Evolutionary conservation across 495 filamentous ascomycete species (phyloP).

Genomic region (Trichoderma asperelloides): DNA sequence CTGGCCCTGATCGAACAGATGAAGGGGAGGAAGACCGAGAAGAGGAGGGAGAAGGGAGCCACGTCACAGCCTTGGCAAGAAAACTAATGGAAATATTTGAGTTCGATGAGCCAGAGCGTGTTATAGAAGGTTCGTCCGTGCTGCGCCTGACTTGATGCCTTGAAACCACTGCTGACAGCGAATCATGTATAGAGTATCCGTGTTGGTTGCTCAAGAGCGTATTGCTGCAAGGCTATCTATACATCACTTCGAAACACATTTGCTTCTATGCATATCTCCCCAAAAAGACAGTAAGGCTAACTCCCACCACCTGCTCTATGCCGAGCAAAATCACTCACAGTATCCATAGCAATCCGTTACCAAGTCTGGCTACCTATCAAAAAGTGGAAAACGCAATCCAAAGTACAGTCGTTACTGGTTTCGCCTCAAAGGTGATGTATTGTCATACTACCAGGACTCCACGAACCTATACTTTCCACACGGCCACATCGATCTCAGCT

Average conservation of each 20-base stretch:
- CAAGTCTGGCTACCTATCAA: slow-evolving; percentile 84
- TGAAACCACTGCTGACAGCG: slow-evolving; percentile 11
- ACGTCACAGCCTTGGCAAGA: slow-evolving; percentile 46
- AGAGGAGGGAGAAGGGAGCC: slow-evolving; percentile 24
- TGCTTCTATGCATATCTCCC: slow-evolving; percentile 97
- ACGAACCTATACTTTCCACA: slow-evolving; percentile 85
- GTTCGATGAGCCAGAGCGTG: slow-evolving; percentile 74
- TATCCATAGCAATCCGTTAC: slow-evolving; percentile 52
- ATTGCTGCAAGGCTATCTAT: slow-evolving; percentile 90
- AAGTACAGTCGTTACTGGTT: slow-evolving; percentile 96
- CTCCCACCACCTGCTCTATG: neutral
- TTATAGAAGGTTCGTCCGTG: slow-evolving; percentile 55
- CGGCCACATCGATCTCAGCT: slow-evolving; percentile 86
- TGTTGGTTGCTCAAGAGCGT: slow-evolving; percentile 93
- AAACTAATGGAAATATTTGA: slow-evolving; percentile 82
- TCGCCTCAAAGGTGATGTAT: slow-evolving; percentile 83
- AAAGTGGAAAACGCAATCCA: slow-evolving; percentile 82
- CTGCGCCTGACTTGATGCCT: neutral
- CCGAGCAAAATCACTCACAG: slow-evolving; percentile 19
- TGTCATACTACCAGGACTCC: slow-evolving; percentile 84
- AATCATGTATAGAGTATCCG: slow-evolving; percentile 62
- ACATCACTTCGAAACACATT: slow-evolving; percentile 86
- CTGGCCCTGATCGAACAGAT: neutral
- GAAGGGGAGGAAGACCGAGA: slow-evolving; percentile 15
- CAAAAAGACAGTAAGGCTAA: slow-evolving; percentile 54